A percentile compares a stretch with the other conserved stretches of the same genome.
Evolutionary conservation across 169 alveolate genomes (phyloP).

Genomic region (Cyclospora cayetanensis): DNA sequence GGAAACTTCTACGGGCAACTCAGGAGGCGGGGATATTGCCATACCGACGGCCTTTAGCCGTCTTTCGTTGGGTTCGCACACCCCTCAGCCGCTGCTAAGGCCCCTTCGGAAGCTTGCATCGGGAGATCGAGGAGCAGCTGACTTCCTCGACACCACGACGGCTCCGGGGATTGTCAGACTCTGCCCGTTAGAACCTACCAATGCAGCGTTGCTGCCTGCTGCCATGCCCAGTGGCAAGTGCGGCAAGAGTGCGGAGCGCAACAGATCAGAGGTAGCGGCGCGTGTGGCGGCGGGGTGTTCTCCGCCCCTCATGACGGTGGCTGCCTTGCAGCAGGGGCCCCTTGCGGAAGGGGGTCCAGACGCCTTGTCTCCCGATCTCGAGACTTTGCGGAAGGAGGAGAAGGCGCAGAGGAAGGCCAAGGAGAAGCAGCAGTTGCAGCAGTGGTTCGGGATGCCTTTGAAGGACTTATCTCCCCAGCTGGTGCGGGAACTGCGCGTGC

Average conservation of each 20-base stretch:
- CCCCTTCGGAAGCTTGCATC: not conserved
- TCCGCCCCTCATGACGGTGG: not conserved
- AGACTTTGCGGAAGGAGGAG: not conserved
- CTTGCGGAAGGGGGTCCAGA: no score
- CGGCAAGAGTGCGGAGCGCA: no score
- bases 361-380: not conserved
- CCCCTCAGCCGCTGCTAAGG: not conserved
- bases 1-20: not conserved
- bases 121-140: not conserved
- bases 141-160: constrained; percentile 3
- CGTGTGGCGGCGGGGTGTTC: not conserved
- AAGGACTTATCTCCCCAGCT: not conserved
- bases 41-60: not conserved
- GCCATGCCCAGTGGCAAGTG: no score
- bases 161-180: constrained; percentile 16
- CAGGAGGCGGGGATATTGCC: not conserved
- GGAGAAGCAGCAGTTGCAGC: not conserved
- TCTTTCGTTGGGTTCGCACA: not conserved
- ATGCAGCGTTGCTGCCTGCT: no score
- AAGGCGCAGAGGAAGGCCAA: not conserved
- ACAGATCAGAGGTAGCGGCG: not conserved
- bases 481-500: constrained; percentile 34
- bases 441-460: constrained; percentile 2
- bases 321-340: not conserved
- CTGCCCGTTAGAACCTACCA: no score